Conservation (phyloP, 768 basidiomycete genomes). For the Tricholoma sp. region DNA sequence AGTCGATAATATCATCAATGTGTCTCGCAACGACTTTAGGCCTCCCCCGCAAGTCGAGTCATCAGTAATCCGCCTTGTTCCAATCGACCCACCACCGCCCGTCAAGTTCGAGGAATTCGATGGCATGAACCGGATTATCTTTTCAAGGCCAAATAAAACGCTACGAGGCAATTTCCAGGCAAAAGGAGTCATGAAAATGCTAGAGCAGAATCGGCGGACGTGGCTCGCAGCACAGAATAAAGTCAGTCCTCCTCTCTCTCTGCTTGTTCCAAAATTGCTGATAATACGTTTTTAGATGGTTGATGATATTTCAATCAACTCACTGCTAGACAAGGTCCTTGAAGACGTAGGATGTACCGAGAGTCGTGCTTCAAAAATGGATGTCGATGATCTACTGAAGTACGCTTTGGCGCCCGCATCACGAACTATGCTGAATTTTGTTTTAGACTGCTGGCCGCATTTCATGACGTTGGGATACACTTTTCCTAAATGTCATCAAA, state of each 20-base stretch:
- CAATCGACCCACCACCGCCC: conserved; percentile 92
- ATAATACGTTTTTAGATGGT: conserved; percentile 36
- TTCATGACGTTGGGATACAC: conserved; percentile 71
- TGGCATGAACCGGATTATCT: conserved; percentile 87
- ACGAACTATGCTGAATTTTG: conserved; percentile 3
- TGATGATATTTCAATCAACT: conserved; percentile 65
- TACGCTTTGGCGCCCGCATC: conserved; percentile 28
- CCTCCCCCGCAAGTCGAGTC: conserved; percentile 95
- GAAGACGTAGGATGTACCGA: conserved; percentile 68
- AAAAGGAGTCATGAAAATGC: conserved; percentile 91
- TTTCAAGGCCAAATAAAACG: conserved; percentile 87
- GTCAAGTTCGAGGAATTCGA: conserved; percentile 98
- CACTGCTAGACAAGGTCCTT: conserved; percentile 68
- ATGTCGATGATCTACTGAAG: conserved; percentile 87
- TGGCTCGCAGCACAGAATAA: conserved; percentile 82
- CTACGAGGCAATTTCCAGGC: conserved; percentile 87
- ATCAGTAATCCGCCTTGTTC: conserved; percentile 86
- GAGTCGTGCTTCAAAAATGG: conserved; percentile 88
- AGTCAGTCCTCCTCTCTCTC: conserved; percentile 24
- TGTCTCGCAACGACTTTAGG: conserved; percentile 94
- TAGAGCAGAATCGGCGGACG: conserved; percentile 90
- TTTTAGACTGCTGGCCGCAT: conserved; percentile 62
- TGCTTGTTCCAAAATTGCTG: not conserved
- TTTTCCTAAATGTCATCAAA: conserved; percentile 42
- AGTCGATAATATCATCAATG: conserved; percentile 94